A percentile compares a stretch with the other conserved stretches of the same genome.
phyloP scores from a whole-genome alignment of 192 early-diverging fungal genomes.

The Ramicandelaber brevisporus region DNA sequence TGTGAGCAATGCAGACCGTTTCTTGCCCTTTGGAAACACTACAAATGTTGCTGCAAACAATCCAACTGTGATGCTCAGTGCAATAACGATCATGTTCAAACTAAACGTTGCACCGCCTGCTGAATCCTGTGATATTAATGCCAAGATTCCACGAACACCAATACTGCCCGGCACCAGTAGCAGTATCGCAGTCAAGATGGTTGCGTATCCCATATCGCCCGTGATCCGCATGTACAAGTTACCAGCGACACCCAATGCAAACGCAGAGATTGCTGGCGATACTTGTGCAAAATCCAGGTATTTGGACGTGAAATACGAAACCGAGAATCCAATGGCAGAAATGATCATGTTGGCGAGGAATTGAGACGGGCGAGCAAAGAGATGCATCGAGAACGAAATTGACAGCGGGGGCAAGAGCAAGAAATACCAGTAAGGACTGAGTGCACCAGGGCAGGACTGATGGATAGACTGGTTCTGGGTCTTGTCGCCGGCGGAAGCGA shows the following conservation, averaged over 20 bases:
- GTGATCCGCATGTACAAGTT: conserved; percentile 51
- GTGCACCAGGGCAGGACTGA: conserved; percentile 9
- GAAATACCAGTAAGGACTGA: conserved; percentile 23
- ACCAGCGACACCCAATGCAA: conserved; percentile 51
- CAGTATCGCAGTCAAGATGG: conserved; percentile 55
- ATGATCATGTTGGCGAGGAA: conserved; percentile 47
- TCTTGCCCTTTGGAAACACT: conserved; percentile 25
- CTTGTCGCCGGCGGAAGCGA: conserved; percentile 16
- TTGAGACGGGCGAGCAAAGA: conserved; percentile 31
- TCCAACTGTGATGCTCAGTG: conserved; percentile 38
- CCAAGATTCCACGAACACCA: conserved; percentile 34
- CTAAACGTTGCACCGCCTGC: conserved; percentile 21
- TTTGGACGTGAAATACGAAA: conserved; percentile 28
- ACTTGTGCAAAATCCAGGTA: conserved; percentile 24
- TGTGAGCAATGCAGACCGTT: conserved; percentile 18
- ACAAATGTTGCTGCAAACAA: conserved; percentile 39
- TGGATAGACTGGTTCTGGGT: conserved; percentile 9
- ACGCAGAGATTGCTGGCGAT: conserved; percentile 34
- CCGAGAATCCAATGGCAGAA: conserved; percentile 38
- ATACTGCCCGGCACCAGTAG: conserved; percentile 61
- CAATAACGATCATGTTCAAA: conserved; percentile 28
- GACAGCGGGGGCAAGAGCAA: conserved; percentile 26
- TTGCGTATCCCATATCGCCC: conserved; percentile 44
- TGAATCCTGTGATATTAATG: conserved; percentile 27
- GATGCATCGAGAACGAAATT: conserved; percentile 24